Evolutionary conservation across 176 grass and related monocot species (phyloP).

Genomic region (Eleusine coracana): DNA sequence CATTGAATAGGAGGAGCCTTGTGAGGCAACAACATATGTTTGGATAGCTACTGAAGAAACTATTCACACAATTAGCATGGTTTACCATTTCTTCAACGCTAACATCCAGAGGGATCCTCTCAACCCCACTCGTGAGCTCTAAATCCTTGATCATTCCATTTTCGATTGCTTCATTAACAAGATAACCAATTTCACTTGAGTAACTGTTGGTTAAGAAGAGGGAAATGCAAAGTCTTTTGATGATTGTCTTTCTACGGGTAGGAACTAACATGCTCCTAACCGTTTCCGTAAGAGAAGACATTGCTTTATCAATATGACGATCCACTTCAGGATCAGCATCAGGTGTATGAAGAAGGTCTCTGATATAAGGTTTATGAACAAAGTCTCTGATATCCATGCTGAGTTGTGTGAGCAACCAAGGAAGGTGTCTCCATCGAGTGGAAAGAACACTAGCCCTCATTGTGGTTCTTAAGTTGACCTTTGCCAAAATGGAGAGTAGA

Average conservation of each 20-base stretch:
- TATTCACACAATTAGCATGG: background rate
- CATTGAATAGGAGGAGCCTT: slow-evolving; percentile 12
- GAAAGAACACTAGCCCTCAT: background rate
- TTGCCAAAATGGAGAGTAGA: slow-evolving; percentile 4
- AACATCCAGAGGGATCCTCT: background rate
- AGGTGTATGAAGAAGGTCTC: background rate
- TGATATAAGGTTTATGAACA: background rate
- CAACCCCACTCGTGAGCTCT: slow-evolving; percentile 11
- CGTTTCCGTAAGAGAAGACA: background rate
- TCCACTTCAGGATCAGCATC: background rate
- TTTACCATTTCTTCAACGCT: background rate
- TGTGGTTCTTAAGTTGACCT: background rate
- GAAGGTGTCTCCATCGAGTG: background rate
- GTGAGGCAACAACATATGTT: slow-evolving; percentile 16
- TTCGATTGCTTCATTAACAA: background rate
- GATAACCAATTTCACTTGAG: slow-evolving; percentile 15
- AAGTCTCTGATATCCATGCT: slow-evolving; percentile 11
- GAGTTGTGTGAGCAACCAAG: slow-evolving; percentile 1
- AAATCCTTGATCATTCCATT: slow-evolving; percentile 12
- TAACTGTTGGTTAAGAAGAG: background rate
- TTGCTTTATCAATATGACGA: slow-evolving; percentile 10
- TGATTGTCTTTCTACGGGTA: background rate
- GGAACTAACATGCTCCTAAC: background rate
- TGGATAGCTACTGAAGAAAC: slow-evolving; percentile 1
- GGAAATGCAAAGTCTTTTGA: background rate